phyloP scores from a whole-genome alignment of 2,329 filamentous ascomycete species.

The Penicillium capsulatum region DNA sequence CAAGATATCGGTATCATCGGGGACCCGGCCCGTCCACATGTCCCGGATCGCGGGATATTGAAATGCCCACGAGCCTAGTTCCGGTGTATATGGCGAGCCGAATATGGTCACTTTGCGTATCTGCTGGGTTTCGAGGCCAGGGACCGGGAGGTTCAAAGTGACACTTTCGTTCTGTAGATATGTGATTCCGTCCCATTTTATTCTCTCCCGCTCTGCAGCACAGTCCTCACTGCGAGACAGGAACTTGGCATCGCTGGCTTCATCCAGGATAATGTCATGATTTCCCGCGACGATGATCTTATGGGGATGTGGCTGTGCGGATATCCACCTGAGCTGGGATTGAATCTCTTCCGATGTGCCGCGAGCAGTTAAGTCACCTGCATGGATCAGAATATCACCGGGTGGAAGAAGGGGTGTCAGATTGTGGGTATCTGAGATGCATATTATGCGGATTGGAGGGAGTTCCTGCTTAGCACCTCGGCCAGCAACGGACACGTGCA shows the following conservation, averaged over 20 bases:
- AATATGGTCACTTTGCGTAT: conserved; percentile 61
- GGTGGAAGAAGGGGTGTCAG: conserved; percentile 34
- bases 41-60: conserved; percentile 62
- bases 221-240: conserved; percentile 3
- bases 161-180: conserved; percentile 66
- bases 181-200: conserved; percentile 58
- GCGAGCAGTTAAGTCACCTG: conserved; percentile 48
- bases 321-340: conserved; percentile 43
- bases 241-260: conserved; percentile 6
- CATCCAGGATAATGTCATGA: conserved; percentile 38
- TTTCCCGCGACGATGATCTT: conserved; percentile 50
- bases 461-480: not conserved
- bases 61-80: conserved; percentile 69
- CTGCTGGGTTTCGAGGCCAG: conserved; percentile 15
- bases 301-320: conserved; percentile 36
- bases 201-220: not conserved
- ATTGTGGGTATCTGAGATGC: conserved; percentile 48
- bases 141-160: conserved; percentile 55
- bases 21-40: conserved; percentile 65
- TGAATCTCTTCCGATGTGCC: conserved; percentile 44
- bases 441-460: conserved; percentile 13
- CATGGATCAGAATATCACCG: conserved; percentile 48
- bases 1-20: conserved; percentile 65
- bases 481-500: not conserved
- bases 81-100: conserved; percentile 69